These are phyloP conservation scores for Entomortierella chlamydospora DNA, from an alignment of 192 early-diverging fungal genomes.

Conservation along the genomic window DNA sequence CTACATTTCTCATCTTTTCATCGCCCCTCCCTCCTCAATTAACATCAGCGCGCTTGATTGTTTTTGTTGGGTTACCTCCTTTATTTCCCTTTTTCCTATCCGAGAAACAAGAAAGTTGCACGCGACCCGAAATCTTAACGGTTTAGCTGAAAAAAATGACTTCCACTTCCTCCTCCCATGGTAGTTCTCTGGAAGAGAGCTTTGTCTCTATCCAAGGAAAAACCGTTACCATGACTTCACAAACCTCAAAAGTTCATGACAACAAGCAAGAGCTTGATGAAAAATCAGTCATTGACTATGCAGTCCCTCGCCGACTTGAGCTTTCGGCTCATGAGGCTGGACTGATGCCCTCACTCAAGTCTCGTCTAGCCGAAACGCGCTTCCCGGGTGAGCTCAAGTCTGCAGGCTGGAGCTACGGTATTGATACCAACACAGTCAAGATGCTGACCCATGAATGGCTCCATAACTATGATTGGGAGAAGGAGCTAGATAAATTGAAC, in stretches of 20 bases:
- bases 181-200: slow-evolving; percentile 33
- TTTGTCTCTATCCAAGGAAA: slow-evolving; percentile 40
- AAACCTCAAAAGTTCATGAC: background rate
- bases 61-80: background rate
- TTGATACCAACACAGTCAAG: slow-evolving; percentile 19
- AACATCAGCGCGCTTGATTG: background rate
- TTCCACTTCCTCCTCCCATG: background rate
- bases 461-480: slow-evolving; percentile 33
- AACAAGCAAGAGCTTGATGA: background rate
- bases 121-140: background rate
- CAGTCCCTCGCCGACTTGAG: slow-evolving; percentile 36
- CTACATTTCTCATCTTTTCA: background rate
- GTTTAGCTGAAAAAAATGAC: background rate
- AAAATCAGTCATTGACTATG: background rate
- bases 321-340: slow-evolving; percentile 25
- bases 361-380: slow-evolving; percentile 26
- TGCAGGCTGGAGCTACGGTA: slow-evolving; percentile 54
- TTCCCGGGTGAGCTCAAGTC: slow-evolving; percentile 50
- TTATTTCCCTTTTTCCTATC: background rate
- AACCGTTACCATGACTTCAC: background rate
- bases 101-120: slow-evolving; percentile 5
- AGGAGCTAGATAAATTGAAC: slow-evolving; percentile 26
- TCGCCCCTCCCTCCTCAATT: background rate
- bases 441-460: slow-evolving; percentile 25
- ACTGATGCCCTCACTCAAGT: slow-evolving; percentile 31